phyloP scores from a whole-genome alignment of 73 alveolate genomes.

The Paramecium sexaurelia region DNA sequence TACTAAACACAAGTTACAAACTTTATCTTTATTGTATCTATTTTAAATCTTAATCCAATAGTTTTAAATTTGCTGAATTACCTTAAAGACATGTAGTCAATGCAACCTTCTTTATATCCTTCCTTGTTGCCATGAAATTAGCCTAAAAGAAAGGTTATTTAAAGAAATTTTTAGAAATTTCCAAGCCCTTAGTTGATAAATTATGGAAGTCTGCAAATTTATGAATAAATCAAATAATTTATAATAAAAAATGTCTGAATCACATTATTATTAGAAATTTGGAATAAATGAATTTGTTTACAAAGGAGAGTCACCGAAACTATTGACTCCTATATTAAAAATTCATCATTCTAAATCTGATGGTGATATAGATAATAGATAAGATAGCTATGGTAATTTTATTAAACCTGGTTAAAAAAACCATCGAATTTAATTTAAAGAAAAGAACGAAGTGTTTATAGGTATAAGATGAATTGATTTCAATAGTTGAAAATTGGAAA shows the following conservation, averaged over 20 bases:
- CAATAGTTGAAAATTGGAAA: slow-evolving; percentile 51
- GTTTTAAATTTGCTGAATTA: slow-evolving; percentile 16
- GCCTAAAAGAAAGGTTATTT: slow-evolving; percentile 1
- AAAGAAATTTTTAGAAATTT: neutral
- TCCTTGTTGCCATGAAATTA: neutral
- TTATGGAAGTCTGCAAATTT: neutral
- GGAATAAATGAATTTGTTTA: neutral
- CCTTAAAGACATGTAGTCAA: slow-evolving; percentile 21
- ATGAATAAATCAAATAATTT: neutral
- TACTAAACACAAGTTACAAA: slow-evolving; percentile 56
- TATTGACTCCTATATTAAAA: neutral
- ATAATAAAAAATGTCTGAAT: slow-evolving; percentile 5
- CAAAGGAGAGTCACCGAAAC: neutral
- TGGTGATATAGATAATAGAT: neutral
- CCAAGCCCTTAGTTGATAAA: neutral
- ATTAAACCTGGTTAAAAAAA: neutral
- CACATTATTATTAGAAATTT: neutral
- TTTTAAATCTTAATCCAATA: neutral
- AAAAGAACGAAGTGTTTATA: neutral
- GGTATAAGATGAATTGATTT: slow-evolving; percentile 12
- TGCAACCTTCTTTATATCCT: neutral
- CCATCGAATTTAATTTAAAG: slow-evolving; percentile 5
- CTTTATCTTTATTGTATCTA: neutral
- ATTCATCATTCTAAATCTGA: neutral
- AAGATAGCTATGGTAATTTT: neutral